These are phyloP conservation scores for Cornus kousa DNA, from an alignment of 148 eudicot genomes.

Conservation along the genomic window DNA sequence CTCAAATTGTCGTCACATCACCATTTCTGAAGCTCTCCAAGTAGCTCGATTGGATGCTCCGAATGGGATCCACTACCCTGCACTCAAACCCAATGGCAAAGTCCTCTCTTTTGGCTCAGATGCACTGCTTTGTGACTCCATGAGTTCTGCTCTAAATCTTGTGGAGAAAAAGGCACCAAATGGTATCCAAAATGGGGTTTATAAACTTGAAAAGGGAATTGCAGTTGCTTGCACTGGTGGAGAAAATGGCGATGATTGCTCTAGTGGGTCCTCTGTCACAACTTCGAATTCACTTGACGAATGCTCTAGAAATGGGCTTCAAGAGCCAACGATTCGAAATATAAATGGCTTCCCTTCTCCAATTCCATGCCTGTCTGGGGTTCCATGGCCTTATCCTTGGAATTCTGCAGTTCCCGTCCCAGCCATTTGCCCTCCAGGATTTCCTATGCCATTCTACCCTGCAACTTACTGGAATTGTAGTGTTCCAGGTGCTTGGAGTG, in stretches of 20 bases:
- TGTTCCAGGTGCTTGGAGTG: slow-evolving; percentile 49
- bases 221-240: slow-evolving; percentile 22
- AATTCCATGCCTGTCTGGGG: slow-evolving; percentile 52
- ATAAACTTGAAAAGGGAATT: slow-evolving; percentile 19
- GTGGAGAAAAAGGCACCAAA: slow-evolving; percentile 33
- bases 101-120: slow-evolving; percentile 70
- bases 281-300: slow-evolving; percentile 40
- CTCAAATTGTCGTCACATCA: slow-evolving; percentile 50
- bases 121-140: slow-evolving; percentile 38
- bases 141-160: slow-evolving; percentile 43
- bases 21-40: slow-evolving; percentile 62
- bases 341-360: slow-evolving; percentile 43
- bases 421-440: slow-evolving; percentile 47
- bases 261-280: slow-evolving; percentile 47
- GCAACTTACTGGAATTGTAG: slow-evolving; percentile 72
- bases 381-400: slow-evolving; percentile 78
- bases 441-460: slow-evolving; percentile 64
- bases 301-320: slow-evolving; percentile 23
- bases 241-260: slow-evolving; percentile 46
- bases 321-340: slow-evolving; percentile 29
- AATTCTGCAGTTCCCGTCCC: slow-evolving; percentile 56
- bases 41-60: slow-evolving; percentile 40
- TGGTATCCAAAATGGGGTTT: slow-evolving; percentile 30
- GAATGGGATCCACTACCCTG: slow-evolving; percentile 42
- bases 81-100: slow-evolving; percentile 43